Base-by-base conservation (phyloP, 768 basidiomycete species). In the Rhodosporidiobolus sp. region DNA sequence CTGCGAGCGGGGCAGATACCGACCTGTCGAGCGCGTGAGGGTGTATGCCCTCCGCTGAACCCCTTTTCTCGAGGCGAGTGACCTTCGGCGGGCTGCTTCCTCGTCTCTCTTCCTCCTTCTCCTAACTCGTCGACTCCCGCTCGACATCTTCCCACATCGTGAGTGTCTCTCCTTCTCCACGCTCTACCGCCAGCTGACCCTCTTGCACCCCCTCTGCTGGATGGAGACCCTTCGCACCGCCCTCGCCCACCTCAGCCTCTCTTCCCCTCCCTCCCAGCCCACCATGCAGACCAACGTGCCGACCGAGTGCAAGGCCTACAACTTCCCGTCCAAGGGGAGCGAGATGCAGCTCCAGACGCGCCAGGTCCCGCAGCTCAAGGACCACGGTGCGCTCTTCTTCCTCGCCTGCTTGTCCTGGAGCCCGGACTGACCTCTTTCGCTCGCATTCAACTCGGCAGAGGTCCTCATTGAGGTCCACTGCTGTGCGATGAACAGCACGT, bases 391-490 rank as follows among this genome's bases (percentile, higher is more conserved):
- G 35, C 43, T 26, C 14, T 16, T 20, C 57, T 43, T 26, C 20
- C 26, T 7, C n/a, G n/a, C 38, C 38, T 43, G 8, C 35, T 26
- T 30, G 10, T 34, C 32, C 14, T 56, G 12, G 3, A 28, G 9
- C 17, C 55, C 16, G 8, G 14, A 30, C 32, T 35, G 20, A 56
- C 55, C 32, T 26, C 38, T 43, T 43, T 7, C 38, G 7, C 38
- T 14, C 38, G 8, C 8, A 43, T 30, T n/a, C n/a, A n/a, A n/a
- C n/a, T n/a, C n/a, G n/a, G 49, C 34, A 46, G 56, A 67, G 65
- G 10, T 48, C 48, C 24, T 58, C 49, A 28, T 59, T 34, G 3
- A 55, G 53, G 65, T 67, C 43, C 28, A 59, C 57, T 26, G 49
- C 35, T 49, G 55, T n/a, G 32, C 4, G 8, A 28, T n/a, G 3